These are phyloP conservation scores for Aspergillus ibericus DNA, from an alignment of 2,329 filamentous ascomycete species.

Conservation along the genomic window DNA sequence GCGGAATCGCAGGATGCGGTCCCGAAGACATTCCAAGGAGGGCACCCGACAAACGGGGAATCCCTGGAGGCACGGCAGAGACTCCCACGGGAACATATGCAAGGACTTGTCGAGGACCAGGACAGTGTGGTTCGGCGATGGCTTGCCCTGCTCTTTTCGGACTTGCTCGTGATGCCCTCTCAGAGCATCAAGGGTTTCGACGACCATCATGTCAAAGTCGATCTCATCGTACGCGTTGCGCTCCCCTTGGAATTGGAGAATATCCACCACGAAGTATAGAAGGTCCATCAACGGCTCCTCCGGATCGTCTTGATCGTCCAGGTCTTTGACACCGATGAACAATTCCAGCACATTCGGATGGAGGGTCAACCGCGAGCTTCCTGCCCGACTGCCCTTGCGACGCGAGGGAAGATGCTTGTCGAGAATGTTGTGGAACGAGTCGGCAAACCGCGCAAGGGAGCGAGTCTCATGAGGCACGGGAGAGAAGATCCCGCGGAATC, in stretches of 20 bases:
- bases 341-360: slow-evolving; percentile 75
- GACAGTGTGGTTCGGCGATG: slow-evolving; percentile 65
- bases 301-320: slow-evolving; percentile 69
- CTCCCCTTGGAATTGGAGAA: slow-evolving; percentile 94
- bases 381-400: slow-evolving; percentile 57
- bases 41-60: slow-evolving; percentile 83
- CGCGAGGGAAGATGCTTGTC: slow-evolving; percentile 85
- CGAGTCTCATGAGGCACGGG: slow-evolving; percentile 64
- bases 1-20: slow-evolving; percentile 63
- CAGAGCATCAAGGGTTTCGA: slow-evolving; percentile 84
- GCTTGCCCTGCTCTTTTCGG: slow-evolving; percentile 35
- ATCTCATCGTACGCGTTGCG: slow-evolving; percentile 96
- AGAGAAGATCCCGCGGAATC: slow-evolving; percentile 92
- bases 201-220: slow-evolving; percentile 87
- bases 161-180: slow-evolving; percentile 68
- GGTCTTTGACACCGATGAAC: slow-evolving; percentile 80
- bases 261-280: slow-evolving; percentile 93
- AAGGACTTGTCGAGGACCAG: slow-evolving; percentile 88
- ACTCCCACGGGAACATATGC: slow-evolving; percentile 95
- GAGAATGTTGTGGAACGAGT: slow-evolving; percentile 74
- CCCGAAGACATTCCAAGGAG: slow-evolving; percentile 77
- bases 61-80: slow-evolving; percentile 77
- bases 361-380: slow-evolving; percentile 53
- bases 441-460: slow-evolving; percentile 72
- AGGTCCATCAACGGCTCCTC: slow-evolving; percentile 90